Conservation (phyloP, 2,329 filamentous ascomycete species). For the Diaporthe batatas region DNA sequence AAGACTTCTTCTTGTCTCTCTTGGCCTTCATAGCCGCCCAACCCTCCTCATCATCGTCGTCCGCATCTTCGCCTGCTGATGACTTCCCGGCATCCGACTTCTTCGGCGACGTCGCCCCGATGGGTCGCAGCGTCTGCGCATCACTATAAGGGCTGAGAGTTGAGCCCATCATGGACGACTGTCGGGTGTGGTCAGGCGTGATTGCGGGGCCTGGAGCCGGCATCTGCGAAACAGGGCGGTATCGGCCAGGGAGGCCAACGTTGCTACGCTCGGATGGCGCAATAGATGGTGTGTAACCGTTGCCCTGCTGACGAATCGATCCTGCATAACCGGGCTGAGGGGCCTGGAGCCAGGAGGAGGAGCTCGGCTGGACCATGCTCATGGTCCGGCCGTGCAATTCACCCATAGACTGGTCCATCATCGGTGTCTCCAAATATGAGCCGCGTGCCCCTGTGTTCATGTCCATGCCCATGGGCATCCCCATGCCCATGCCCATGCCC, state of each 20-base stretch:
- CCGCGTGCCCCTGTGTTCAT: slow-evolving; percentile 52
- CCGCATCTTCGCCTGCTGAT: slow-evolving; percentile 57
- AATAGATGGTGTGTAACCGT: slow-evolving; percentile 87
- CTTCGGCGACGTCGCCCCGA: slow-evolving; percentile 45
- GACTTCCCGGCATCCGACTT: slow-evolving; percentile 55
- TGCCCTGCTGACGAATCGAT: slow-evolving; percentile 63
- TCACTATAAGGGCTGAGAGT: slow-evolving; percentile 50
- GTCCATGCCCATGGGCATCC: slow-evolving; percentile 45
- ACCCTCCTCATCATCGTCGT: slow-evolving; percentile 76
- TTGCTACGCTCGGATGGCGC: slow-evolving; percentile 97
- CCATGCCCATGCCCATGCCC: slow-evolving; percentile 43
- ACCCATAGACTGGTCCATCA: slow-evolving; percentile 59
- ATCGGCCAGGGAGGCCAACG: slow-evolving; percentile 88
- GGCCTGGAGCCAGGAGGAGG: slow-evolving; percentile 69
- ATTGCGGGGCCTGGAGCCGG: slow-evolving; percentile 50
- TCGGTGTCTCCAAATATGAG: slow-evolving; percentile 59
- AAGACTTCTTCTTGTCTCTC: slow-evolving; percentile 75
- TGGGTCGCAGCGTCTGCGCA: slow-evolving; percentile 50
- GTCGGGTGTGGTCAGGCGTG: slow-evolving; percentile 50
- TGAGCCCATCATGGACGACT: slow-evolving; percentile 60
- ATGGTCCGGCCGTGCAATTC: slow-evolving; percentile 75
- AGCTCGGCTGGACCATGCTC: slow-evolving; percentile 84
- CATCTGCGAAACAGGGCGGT: slow-evolving; percentile 86
- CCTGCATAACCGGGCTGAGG: slow-evolving; percentile 60
- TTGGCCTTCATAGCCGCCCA: slow-evolving; percentile 80